Evolutionary conservation across 2,329 filamentous ascomycete species (phyloP), one percentile per base, ranked within the genome.

Genomic region (Stemphylium lycopersici): DNA sequence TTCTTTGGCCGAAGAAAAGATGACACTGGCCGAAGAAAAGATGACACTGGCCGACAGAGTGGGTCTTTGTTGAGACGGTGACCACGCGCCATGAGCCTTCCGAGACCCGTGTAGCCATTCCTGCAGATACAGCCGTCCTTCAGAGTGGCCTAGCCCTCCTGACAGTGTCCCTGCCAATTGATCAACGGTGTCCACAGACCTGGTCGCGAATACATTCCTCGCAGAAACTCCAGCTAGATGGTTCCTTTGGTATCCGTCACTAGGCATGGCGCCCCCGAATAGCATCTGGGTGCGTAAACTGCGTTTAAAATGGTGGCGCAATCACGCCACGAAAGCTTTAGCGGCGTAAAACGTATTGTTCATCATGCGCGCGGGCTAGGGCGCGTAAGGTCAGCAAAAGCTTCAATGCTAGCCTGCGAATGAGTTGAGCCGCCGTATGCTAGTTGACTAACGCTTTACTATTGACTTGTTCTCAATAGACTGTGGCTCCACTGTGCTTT

Each of bases 231-330:
- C 36, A 36, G 31, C 26, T 50, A n/a, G 22, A 20, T 20, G 36
- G 32, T 15, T 55, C 47, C 52, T 51, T 55, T 42, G 41, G 5
- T 41, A 46, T 44, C 41, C 47, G 48, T 41, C 41, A 22, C 40
- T 55, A 42, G 16, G 47, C 40, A 29, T 8, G 18, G 34, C 18
- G 33, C 8, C 33, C 41, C 15, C 20, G 16, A 22, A 41, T 51
- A 37, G 36, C 22, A 24, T 46, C 34, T 24, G 26, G 26, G 36
- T 46, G 20, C 37, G 44, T 33, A 12, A 16, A 4, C 15, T 31
- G 43, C 36, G 16, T 39, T 16, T 39, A 18, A 15, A 18, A 41
- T 22, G 8, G 44, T 53, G 50, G 43, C 43, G 45, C 20, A 37
- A 48, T 48, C 18, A 53, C 38, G 32, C 49, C 32, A 20, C 24